phyloP scores from a whole-genome alignment of 1,284 basidiomycete species.

The Ustilago cynodontis region DNA sequence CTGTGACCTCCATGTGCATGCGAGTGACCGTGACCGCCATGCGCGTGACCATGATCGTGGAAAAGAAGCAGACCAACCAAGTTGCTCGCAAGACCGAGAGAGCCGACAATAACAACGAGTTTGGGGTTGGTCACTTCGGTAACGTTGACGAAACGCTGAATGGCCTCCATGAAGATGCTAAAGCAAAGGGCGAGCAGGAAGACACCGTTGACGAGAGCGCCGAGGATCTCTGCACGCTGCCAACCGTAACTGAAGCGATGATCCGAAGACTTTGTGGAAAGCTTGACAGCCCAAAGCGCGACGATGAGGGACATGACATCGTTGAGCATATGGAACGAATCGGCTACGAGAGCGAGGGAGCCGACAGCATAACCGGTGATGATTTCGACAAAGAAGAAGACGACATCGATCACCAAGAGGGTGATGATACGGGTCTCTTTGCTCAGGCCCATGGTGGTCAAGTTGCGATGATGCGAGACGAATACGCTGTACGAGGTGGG shows the following conservation, averaged over 20 bases:
- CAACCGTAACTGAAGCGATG: slow-evolving; percentile 89
- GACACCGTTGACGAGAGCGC: slow-evolving; percentile 87
- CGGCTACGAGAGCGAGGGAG: slow-evolving; percentile 93
- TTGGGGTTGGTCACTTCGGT: slow-evolving; percentile 85
- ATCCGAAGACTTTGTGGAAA: slow-evolving; percentile 71
- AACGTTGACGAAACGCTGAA: slow-evolving; percentile 84
- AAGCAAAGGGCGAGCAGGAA: slow-evolving; percentile 96
- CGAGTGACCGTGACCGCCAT: slow-evolving; percentile 75
- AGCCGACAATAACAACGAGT: slow-evolving; percentile 90
- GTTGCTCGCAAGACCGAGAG: slow-evolving; percentile 89
- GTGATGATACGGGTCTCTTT: slow-evolving; percentile 73
- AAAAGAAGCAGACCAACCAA: slow-evolving; percentile 93
- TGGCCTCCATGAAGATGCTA: slow-evolving; percentile 91
- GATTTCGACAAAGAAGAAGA: slow-evolving; percentile 94
- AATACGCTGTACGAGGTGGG: not conserved
- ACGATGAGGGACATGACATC: slow-evolving; percentile 90
- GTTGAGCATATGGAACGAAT: slow-evolving; percentile 94
- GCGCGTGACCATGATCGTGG: slow-evolving; percentile 75
- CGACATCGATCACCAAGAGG: slow-evolving; percentile 83
- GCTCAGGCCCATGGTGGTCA: slow-evolving; percentile 31
- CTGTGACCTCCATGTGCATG: slow-evolving; percentile 72
- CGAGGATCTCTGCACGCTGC: slow-evolving; percentile 97
- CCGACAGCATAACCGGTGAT: slow-evolving; percentile 89
- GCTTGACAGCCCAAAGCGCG: slow-evolving; percentile 93
- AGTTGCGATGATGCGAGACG: not conserved